Evolutionary conservation across 306 rosid genomes (phyloP), one percentile per base, ranked within the genome.

Genomic region (Ochetophila trinervis): DNA sequence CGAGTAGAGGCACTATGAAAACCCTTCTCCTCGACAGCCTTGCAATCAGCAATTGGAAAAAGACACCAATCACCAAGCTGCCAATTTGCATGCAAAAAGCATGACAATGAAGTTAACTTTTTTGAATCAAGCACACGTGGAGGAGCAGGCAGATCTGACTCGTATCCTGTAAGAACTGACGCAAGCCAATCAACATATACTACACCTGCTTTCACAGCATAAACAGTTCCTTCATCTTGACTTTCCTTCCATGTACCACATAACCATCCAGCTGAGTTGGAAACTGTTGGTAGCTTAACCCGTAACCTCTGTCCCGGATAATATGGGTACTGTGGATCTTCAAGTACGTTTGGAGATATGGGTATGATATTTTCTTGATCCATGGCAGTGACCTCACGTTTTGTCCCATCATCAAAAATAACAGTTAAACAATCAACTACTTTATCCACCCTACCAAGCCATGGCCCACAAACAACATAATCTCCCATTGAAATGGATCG

Each of bases 31-130:
- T 54, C 55, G 16, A 45, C 63, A 55, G 61, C 68, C 72, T 71
- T 65, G 59, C 66, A 68, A 66, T 69, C 91, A 24, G 62, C 78
- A 77, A 21, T 40, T 49, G 82, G 77, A 74, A 86, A 88, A 62
- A 78, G 78, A 75, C 99, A 94, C 96, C 96, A 94, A 74, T 94
- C 99, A 78, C 99, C 97, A 62, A 88, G 91, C 79, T 90, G 91
- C 99, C 99, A 94, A 68, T 82, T 84, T 69, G 87, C 85, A 71
- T 90, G 83, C 65, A 87, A 61, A 78, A 90, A 90, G 77, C 99
- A 90, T 17, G 96, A 86, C 75, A 90, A 57, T 73, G 82, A 66
- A 66, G 85, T 86, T 86, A 94, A 67, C 70, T 75, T 85, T 74
- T 75, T 80, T 5, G 91, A 83, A 76, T 90, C 83, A 65, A 88